phyloP scores from a whole-genome alignment of 2,329 filamentous ascomycete species.

The Diplodia mutila region DNA sequence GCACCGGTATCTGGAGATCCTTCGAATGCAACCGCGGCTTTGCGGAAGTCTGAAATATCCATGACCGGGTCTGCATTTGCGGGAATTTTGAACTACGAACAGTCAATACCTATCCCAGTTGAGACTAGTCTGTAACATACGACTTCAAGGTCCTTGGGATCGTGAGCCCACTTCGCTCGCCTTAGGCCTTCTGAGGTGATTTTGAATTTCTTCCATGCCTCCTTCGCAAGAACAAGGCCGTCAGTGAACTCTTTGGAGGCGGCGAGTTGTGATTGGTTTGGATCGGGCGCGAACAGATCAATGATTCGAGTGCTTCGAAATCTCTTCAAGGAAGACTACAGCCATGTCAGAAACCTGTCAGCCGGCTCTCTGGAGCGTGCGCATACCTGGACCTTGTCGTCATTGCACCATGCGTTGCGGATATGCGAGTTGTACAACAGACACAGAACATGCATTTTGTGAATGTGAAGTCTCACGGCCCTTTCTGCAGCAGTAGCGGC shows the following conservation, averaged over 20 bases:
- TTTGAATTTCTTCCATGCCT: slow-evolving; percentile 24
- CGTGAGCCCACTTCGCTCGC: slow-evolving; percentile 70
- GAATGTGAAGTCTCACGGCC: slow-evolving; percentile 70
- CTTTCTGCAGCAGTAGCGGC: slow-evolving; percentile 62
- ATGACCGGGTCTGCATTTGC: slow-evolving; percentile 68
- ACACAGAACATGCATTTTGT: slow-evolving; percentile 84
- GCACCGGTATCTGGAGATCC: slow-evolving; percentile 90
- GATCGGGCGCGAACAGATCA: slow-evolving; percentile 69
- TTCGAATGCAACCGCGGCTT: slow-evolving; percentile 68
- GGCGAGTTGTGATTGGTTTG: slow-evolving; percentile 72
- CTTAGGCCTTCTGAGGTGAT: slow-evolving; percentile 37
- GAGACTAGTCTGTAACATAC: not conserved
- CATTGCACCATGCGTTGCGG: slow-evolving; percentile 90
- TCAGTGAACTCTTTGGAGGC: slow-evolving; percentile 76
- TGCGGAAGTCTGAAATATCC: slow-evolving; percentile 73
- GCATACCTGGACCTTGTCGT: slow-evolving; percentile 65
- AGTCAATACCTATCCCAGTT: not conserved
- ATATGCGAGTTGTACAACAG: slow-evolving; percentile 75
- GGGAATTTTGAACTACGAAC: slow-evolving; percentile 58
- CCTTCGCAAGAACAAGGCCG: slow-evolving; percentile 66
- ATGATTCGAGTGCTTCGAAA: slow-evolving; percentile 69
- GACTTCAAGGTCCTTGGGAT: slow-evolving; percentile 51
- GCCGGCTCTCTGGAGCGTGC: not conserved
- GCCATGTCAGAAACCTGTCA: not conserved
- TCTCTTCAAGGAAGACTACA: slow-evolving; percentile 37